A percentile compares a stretch with the other conserved stretches of the same genome.
Evolutionary conservation across 495 filamentous ascomycete genomes (phyloP).

Genomic region (Daldinia vernicosa): DNA sequence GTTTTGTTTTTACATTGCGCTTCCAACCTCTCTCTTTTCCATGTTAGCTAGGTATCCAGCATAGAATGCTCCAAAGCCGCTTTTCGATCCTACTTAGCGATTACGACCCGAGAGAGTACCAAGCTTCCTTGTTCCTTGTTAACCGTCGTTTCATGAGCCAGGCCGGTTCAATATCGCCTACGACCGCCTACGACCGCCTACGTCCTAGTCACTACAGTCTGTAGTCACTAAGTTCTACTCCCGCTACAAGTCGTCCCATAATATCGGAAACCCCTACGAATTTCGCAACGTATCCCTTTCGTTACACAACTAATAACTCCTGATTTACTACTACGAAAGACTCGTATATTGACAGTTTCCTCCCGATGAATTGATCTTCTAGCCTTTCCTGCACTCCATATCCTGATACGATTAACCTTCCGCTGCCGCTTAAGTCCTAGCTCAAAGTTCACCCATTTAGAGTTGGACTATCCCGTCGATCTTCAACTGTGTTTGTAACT

Average conservation of each 20-base stretch:
- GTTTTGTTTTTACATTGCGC: neutral
- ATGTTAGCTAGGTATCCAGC: neutral
- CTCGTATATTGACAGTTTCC: neutral
- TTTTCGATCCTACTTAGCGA: constrained; percentile 17
- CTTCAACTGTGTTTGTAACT: neutral
- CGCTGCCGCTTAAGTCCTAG: neutral
- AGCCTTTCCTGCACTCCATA: neutral
- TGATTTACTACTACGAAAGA: neutral
- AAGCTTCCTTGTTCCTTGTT: constrained; percentile 19
- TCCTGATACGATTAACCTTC: neutral
- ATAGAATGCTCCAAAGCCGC: constrained; percentile 9
- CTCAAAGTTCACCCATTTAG: neutral
- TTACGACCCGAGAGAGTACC: constrained; percentile 18
- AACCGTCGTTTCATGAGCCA: constrained; percentile 32
- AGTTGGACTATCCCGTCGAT: neutral
- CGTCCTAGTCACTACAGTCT: constrained; percentile 9
- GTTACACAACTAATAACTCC: constrained; percentile 17
- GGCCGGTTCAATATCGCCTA: constrained; percentile 8
- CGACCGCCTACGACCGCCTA: neutral
- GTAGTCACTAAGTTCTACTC: too few relatives aligned
- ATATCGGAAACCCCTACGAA: constrained; percentile 23
- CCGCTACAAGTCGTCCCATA: constrained; percentile 35
- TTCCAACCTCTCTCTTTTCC: constrained; percentile 11
- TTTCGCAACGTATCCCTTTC: constrained; percentile 13
- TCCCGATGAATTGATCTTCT: neutral